Base-by-base conservation (phyloP, 257 asterid species). In the Agastache rugosa region DNA sequence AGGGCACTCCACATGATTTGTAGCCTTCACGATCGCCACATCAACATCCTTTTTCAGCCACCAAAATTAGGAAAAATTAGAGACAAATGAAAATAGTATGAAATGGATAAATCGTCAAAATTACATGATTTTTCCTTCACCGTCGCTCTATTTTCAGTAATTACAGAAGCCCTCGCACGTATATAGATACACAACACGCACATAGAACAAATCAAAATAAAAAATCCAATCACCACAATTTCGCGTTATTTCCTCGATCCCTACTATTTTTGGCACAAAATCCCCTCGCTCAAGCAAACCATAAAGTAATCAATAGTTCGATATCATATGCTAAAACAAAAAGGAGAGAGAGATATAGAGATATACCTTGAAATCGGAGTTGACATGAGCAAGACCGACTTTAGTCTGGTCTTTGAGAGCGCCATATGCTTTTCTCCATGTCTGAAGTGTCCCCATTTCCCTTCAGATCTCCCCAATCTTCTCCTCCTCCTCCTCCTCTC, bases 1-100 rank as follows among this genome's bases (percentile, higher is more conserved):
- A 66, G 99, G 98, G 69, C 89, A 80, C 88, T 89, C 99, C 75
- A 92, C 99, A 86, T 95, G 99, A 89, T 95, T 95, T 9, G 99
- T 95, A 81, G 99, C 97, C 89, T 95, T 95, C 66, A 91, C 99
- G 86, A 92, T 87, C 84, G 98, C 99, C 86, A 95, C 98, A 88
- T 95, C 99, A 81, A 95, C 88, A 86, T 95, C 97, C 98, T 95
- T 85, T 70, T 73, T 77, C 80, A 75, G 81, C 42, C 83, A 83
- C 51, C 83, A 42, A 72, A 77, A 73, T 78, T 22, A 29, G 27
- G 34, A 20, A 62, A 64, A 60, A 58, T 62, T 5, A 76, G 47
- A 64, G 50, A 63, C 1, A 42, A 81, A 69, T 60, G 27, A 63
- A 74, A 31, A 5, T 12, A 50, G 19, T 22, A 66, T 12, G 19